Evolutionary conservation across 257 asterid species (phyloP).

Genomic region (Rubia yunnanensis): DNA sequence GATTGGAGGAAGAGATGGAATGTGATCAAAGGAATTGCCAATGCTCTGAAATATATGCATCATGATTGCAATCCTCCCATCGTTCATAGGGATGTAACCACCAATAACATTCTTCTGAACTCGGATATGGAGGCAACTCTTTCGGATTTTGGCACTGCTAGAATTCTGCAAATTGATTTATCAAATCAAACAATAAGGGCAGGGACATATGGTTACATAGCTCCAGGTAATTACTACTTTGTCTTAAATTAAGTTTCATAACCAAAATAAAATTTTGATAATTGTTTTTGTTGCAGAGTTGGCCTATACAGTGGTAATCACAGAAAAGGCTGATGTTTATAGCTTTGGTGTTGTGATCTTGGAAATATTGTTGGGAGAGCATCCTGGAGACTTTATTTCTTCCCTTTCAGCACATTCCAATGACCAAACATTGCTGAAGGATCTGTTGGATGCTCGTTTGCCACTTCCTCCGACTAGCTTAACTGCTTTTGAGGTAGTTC

Average conservation of each 20-base stretch:
- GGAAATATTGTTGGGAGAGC: conserved; percentile 6
- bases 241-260: no score
- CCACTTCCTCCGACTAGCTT: not conserved
- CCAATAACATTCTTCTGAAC: conserved; percentile 2
- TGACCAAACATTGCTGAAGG: not conserved
- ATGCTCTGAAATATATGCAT: conserved; percentile 1
- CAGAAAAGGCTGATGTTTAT: conserved; percentile 5
- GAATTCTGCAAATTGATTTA: conserved; percentile 1
- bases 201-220: conserved; percentile 7
- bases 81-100: conserved; percentile 8
- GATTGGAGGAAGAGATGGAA: conserved; percentile 3
- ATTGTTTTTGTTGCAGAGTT: not conserved
- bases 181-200: conserved; percentile 4
- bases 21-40: conserved; percentile 6
- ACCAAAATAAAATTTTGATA: no score
- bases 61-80: conserved; percentile 6
- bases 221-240: not conserved
- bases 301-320: conserved; percentile 1
- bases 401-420: not conserved
- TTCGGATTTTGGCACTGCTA: conserved; percentile 8
- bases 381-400: conserved; percentile 8
- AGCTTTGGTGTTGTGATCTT: conserved; percentile 1
- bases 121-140: conserved; percentile 5
- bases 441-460: not conserved
- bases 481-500: not conserved